Base-by-base conservation (phyloP, 495 filamentous ascomycete species). In the Hypoxylon subgilvum region DNA sequence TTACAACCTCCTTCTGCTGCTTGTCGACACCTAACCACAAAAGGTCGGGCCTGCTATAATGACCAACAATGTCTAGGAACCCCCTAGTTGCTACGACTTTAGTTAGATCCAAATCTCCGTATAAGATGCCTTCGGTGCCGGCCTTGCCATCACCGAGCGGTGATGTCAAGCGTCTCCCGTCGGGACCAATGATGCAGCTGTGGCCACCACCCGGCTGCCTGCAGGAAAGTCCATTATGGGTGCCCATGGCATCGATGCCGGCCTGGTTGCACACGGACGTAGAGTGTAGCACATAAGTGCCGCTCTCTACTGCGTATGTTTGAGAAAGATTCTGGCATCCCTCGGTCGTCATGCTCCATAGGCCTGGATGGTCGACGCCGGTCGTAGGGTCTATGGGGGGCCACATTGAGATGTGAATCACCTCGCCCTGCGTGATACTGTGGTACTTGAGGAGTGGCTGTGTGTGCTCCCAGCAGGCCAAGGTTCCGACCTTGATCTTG, bases 361-460 rank as follows among this genome's bases (percentile, higher is more conserved):
- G 57, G 1, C 57, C 63, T 0, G 57, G 62, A 40, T 68, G 58
- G 12, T 66, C 60, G 6, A 69, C 57, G 4, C 65, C 65, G 5
- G 54, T 35, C 1, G 58, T 22, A 2, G 63, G 47, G 18, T 66
- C 56, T 10, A 79, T 1, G 12, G 68, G 68, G 3, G 85, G 85
- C 84, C 83, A 86, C n/a, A 78, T 80, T 1, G 82, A 73, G 9
- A 85, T 74, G 62, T 86, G 85, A 36, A 87, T 77, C 17, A 78
- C 59, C 38, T 81, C 82, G 1, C 72, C 59, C 61, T 83, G 82
- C 0, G 69, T 54, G 32, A 69, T 73, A 2, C 77, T 82, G 50
- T 85, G 74, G 47, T 82, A 86, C 61, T 84, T 85, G 14, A 88
- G 71, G 10, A 86, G 70, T 6, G 83, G 83, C 63, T 86, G 81